These are phyloP conservation scores for Graphium sp. DNA, from an alignment of 2,329 filamentous ascomycete genomes.

Conservation along the genomic window DNA sequence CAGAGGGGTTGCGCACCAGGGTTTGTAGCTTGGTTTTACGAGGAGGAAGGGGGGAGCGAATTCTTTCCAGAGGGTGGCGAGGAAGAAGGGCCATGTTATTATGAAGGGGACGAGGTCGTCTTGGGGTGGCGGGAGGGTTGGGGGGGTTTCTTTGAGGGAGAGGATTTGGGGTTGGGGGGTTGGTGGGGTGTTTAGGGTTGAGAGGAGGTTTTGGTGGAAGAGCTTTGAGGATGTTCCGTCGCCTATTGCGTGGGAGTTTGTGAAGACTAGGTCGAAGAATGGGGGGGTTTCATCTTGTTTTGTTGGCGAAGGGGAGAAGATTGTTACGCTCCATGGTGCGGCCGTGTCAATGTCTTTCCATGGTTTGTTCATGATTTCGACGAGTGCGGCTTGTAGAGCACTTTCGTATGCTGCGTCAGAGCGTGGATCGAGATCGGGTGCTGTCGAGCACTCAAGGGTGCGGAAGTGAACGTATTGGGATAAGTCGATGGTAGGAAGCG, in stretches of 20 bases:
- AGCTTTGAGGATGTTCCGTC: slow-evolving; percentile 30
- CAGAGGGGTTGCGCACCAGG: too few relatives aligned
- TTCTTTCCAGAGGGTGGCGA: slow-evolving; percentile 19
- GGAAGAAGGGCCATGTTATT: slow-evolving; percentile 21
- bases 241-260: slow-evolving; percentile 32
- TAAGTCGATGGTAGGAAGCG: slow-evolving; percentile 23
- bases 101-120: slow-evolving; percentile 22
- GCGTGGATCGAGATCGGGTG: slow-evolving; percentile 7
- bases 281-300: too few relatives aligned
- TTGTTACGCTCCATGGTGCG: slow-evolving; percentile 29
- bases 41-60: slow-evolving; percentile 21
- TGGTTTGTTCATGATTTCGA: slow-evolving; percentile 18
- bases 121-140: slow-evolving; percentile 18
- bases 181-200: slow-evolving; percentile 17
- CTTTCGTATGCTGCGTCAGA: too few relatives aligned
- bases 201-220: slow-evolving; percentile 30
- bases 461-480: slow-evolving; percentile 21
- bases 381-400: slow-evolving; percentile 11
- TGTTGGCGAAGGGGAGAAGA: slow-evolving; percentile 14
- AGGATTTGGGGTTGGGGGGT: slow-evolving; percentile 7
- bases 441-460: slow-evolving; percentile 8
- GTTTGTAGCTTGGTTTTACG: slow-evolving; percentile 7
- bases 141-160: slow-evolving; percentile 13
- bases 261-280: slow-evolving; percentile 28
- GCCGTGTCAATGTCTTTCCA: slow-evolving; percentile 21